These are phyloP conservation scores for Metahyphopichia silvanorum DNA, from an alignment of 805 yeast species.

Conservation along the genomic window DNA sequence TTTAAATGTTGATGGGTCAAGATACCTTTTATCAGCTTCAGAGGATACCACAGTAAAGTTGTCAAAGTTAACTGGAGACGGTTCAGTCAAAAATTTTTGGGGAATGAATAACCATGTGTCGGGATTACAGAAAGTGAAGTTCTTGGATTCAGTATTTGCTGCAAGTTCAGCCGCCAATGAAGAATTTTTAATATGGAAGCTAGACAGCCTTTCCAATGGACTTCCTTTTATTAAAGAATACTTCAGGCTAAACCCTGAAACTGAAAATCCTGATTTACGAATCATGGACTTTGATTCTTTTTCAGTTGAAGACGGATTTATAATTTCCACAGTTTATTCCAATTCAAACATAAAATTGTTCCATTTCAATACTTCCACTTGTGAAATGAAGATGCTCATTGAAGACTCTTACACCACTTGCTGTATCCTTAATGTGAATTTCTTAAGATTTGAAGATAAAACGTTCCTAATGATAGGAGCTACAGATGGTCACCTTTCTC, in stretches of 20 bases:
- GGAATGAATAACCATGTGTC: conserved; percentile 80
- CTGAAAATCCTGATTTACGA: conserved; percentile 73
- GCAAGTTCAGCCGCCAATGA: conserved; percentile 77
- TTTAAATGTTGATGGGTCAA: conserved; percentile 14
- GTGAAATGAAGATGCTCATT: conserved; percentile 41
- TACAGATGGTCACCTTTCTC: conserved; percentile 76
- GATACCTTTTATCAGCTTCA: conserved; percentile 69
- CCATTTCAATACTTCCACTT: conserved; percentile 40
- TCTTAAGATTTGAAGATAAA: conserved; percentile 29
- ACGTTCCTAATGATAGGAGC: conserved; percentile 55
- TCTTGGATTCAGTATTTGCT: conserved; percentile 47
- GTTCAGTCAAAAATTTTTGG: conserved; percentile 49
- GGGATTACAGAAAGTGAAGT: conserved; percentile 74
- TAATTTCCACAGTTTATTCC: conserved; percentile 74
- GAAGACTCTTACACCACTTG: conserved; percentile 63
- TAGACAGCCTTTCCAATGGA: conserved; percentile 31
- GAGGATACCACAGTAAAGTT: conserved; percentile 82
- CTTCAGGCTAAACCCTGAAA: conserved; percentile 53
- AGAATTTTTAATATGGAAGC: conserved; percentile 79
- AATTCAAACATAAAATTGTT: conserved; percentile 75
- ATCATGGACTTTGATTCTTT: conserved; percentile 78
- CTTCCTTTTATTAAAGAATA: conserved; percentile 47
- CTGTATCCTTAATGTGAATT: conserved; percentile 65
- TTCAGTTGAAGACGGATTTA: conserved; percentile 42
- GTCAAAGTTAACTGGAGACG: conserved; percentile 38